Percentiles rank a stretch among this genome's conserved stretches.
Evolutionary conservation across 2,329 filamentous ascomycete species (phyloP).

Genomic region (Colletotrichum sp.): DNA sequence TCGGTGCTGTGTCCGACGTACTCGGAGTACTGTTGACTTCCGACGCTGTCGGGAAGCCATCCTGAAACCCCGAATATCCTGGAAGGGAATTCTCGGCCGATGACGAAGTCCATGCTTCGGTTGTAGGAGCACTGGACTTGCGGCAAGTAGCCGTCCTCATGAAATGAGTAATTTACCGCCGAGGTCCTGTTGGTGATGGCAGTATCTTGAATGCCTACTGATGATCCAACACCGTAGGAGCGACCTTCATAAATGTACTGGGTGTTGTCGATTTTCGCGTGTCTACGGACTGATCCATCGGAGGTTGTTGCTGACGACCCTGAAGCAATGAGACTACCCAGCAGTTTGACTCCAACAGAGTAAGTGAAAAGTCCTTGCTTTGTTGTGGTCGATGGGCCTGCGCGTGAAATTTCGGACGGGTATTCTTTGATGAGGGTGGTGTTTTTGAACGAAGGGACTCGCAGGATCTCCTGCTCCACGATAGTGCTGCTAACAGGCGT

Average conservation of each 20-base stretch:
- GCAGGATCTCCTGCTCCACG: conserved; percentile 19
- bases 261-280: conserved; percentile 30
- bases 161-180: conserved; percentile 30
- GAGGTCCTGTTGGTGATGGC: background rate
- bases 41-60: conserved; percentile 8
- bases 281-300: conserved; percentile 19
- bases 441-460: conserved; percentile 24
- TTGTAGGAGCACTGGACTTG: conserved; percentile 42
- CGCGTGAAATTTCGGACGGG: conserved; percentile 23
- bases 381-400: conserved; percentile 23
- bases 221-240: conserved; percentile 30
- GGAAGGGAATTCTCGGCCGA: background rate
- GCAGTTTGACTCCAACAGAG: conserved; percentile 27
- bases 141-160: conserved; percentile 37
- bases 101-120: conserved; percentile 31
- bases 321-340: conserved; percentile 23
- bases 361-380: conserved; percentile 28
- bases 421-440: conserved; percentile 26
- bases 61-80: conserved; percentile 17
- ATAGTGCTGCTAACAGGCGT: conserved; percentile 24
- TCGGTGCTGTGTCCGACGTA: conserved; percentile 31
- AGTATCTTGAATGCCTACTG: conserved; percentile 25
- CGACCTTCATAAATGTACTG: conserved; percentile 29
- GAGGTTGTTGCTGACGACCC: conserved; percentile 26
- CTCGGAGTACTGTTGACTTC: conserved; percentile 29